Conservation (phyloP, 1,284 basidiomycete genomes). For the Puccinia horiana region DNA sequence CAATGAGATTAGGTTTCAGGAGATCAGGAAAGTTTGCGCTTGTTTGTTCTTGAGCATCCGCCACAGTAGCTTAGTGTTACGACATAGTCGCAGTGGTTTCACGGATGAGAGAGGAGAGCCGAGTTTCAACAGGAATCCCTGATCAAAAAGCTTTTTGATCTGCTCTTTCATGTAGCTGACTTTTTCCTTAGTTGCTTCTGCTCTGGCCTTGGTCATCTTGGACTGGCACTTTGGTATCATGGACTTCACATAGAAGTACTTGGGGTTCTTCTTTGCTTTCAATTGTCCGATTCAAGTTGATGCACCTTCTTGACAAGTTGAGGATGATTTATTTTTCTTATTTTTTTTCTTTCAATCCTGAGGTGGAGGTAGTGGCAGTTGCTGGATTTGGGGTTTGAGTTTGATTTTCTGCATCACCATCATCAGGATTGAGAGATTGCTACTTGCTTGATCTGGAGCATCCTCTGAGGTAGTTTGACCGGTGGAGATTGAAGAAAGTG, state of each 20-base stretch:
- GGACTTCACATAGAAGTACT: not conserved
- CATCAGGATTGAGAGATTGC: not conserved
- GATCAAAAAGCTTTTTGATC: not conserved
- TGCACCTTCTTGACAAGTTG: not conserved
- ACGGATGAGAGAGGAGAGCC: no score
- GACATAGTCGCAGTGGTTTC: no score
- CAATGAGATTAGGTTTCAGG: no score
- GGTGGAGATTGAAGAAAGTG: not conserved
- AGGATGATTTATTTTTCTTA: not conserved
- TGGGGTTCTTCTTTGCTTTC: not conserved
- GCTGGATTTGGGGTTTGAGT: constrained; percentile 1
- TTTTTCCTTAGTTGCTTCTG: not conserved
- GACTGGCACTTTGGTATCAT: not conserved
- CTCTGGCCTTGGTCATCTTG: not conserved
- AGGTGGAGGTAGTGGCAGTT: not conserved
- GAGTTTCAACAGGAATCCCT: constrained; percentile 1
- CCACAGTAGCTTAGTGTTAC: no score
- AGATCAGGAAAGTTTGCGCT: no score
- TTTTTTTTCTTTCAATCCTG: not conserved
- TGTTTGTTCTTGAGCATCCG: no score
- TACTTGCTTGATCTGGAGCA: not conserved
- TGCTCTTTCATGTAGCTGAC: constrained; percentile 19
- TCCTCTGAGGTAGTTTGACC: not conserved
- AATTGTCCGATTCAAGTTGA: not conserved
- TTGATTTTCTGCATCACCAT: not conserved